Base-by-base conservation (phyloP, 2,329 filamentous ascomycete species). In the Pyricularia sp. region DNA sequence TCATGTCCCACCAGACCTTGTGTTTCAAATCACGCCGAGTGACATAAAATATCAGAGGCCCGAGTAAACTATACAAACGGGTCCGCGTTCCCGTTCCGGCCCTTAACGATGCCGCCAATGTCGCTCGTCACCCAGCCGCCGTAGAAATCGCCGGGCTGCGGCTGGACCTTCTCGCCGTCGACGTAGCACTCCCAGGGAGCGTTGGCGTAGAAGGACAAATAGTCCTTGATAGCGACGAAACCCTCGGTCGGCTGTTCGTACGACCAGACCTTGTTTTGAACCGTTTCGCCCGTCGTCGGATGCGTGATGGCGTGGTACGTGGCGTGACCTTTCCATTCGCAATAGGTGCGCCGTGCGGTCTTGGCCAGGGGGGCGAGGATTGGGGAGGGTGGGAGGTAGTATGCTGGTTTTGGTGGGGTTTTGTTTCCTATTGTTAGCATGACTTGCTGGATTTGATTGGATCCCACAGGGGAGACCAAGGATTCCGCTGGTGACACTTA, bases 71-170 rank as follows among this genome's bases (percentile, higher is more conserved):
- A 61, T 17, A n/a, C 69, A 61, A 77, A 72, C 11, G 79, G 79
- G 67, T 82, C 78, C 64, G 75, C 75, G 63, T 80, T 81, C 5
- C 81, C 81, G 68, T 77, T 76, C 64, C 74, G 74, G 14, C 79
- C 81, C 75, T 83, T 82, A 69, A 82, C 78, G 65, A 82, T 81
- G 33, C 85, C 84, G 72, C 84, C 83, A 70, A 89, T 81, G 69
- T 89, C 86, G 70, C 81, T 83, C 66, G 86, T 88, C 70, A 86
- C 84, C 86, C 87, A 90, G 2, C 87, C 87, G 28, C 87, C 87
- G 76, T 88, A 89, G 71, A 88, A 89, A 72, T 89, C 86, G 9
- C 85, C 85, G 20, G 84, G 85, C 77, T 88, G 86, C 58, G 85
- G 79, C 75, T 84, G 79, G 25, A 88, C 87, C 73, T 81, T 81